Base-by-base conservation (phyloP, 1,284 basidiomycete species). In the Vanrija pseudolonga region DNA sequence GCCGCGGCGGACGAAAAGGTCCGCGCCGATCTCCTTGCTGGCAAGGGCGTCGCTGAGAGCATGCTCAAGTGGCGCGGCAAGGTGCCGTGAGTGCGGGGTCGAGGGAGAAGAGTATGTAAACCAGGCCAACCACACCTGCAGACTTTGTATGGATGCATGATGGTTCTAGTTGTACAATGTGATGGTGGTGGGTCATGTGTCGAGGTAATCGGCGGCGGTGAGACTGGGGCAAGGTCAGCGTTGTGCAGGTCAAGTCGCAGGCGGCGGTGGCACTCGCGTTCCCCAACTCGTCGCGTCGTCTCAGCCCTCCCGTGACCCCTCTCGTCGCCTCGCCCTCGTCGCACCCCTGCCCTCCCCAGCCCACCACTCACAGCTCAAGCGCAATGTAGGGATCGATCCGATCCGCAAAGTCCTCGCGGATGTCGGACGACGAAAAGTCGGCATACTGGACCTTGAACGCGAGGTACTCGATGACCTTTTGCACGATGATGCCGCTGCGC, bases 11-110 rank as follows among this genome's bases (percentile, higher is more conserved):
- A 97, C 72, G 85, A 79, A 20, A 80, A 77, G 60, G 91, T 90
- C 58, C 81, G 89, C 81, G 76, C 78, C 48, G 93, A 94, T 66
- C 86, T 97, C 60, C 79, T 79, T 59, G 81, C 80, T 8, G 91
- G 92, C 1, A 82, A 83, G 61, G 84, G 87, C 11, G 81, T 95
- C 3, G 82, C 85, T 64, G 84, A 83, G 49, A 85, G 88, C 22
- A 93, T 96, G 78, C 85, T 83, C 69, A 78, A 83, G 65, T 85
- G 52, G 40, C 55, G 58, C 40, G 58, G 58, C 23, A 60, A 60
- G 50, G 58, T 54, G 36, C 58, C 58, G 11, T 60, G 26, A 26
- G 26, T 11, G 54, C 38, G 11, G n/a, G 12, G 7, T 41, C 22
- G 22, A 26, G 17, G 20, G 20, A 11, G 18, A 38, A 18, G 19